phyloP scores from a whole-genome alignment of 768 basidiomycete species.

The Piloderma croceum region DNA sequence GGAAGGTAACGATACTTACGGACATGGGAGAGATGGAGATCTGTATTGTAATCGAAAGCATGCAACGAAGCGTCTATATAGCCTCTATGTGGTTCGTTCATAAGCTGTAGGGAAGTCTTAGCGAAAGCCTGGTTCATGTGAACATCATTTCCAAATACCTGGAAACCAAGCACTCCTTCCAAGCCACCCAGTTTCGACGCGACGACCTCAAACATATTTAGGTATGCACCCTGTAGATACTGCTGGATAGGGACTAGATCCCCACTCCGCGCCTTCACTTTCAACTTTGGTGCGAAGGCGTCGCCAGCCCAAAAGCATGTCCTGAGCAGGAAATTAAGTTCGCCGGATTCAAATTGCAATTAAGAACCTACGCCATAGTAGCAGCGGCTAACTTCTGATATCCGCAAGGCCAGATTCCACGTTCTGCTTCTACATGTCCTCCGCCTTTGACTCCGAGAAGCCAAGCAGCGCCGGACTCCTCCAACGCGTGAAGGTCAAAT shows the following conservation, averaged over 20 bases:
- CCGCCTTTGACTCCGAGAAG: constrained; percentile 72
- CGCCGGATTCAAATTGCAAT: constrained; percentile 1
- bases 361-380: constrained; percentile 69
- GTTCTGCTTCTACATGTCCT: constrained; percentile 69
- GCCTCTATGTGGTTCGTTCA: constrained; percentile 94
- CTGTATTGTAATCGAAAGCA: constrained; percentile 89
- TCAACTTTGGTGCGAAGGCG: constrained; percentile 74
- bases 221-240: constrained; percentile 77
- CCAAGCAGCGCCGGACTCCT: constrained; percentile 85
- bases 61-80: constrained; percentile 83
- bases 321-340: constrained; percentile 31
- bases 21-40: constrained; percentile 77
- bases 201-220: constrained; percentile 70
- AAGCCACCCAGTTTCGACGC: constrained; percentile 65
- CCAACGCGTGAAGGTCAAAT: constrained; percentile 75
- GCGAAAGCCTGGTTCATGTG: neutral
- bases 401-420: constrained; percentile 89
- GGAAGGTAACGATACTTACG: constrained; percentile 46
- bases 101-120: constrained; percentile 45
- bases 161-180: constrained; percentile 81
- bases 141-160: constrained; percentile 42
- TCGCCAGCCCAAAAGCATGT: constrained; percentile 94
- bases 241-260: constrained; percentile 63
- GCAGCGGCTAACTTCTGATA: constrained; percentile 91
- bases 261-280: constrained; percentile 41